These are phyloP conservation scores for Boletus patriciae DNA, from an alignment of 768 basidiomycete genomes.

Conservation along the genomic window DNA sequence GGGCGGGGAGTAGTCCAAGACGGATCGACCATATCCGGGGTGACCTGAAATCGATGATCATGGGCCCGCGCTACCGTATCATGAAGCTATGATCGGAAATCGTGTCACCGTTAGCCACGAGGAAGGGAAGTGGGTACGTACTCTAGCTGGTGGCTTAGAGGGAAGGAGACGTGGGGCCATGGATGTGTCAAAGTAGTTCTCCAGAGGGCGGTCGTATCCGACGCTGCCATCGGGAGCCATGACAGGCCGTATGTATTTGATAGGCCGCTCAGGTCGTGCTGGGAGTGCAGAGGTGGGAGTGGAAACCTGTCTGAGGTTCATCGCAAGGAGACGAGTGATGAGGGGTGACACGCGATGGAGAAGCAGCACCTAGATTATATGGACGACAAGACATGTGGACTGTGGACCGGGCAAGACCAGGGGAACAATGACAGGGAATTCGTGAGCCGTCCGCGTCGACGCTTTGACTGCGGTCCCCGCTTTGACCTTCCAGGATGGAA, in stretches of 20 bases:
- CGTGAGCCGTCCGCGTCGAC: background rate
- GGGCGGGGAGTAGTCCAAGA: constrained; percentile 12
- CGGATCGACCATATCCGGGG: constrained; percentile 12
- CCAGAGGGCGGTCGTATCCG: constrained; percentile 23
- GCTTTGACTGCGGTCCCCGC: constrained; percentile 11
- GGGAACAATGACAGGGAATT: constrained; percentile 15
- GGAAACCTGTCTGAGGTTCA: constrained; percentile 6
- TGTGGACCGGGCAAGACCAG: constrained; percentile 18
- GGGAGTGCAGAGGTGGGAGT: constrained; percentile 16
- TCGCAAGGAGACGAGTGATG: constrained; percentile 10
- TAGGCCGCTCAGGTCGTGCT: constrained; percentile 7
- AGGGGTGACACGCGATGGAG: constrained; percentile 2
- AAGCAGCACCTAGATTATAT: constrained; percentile 15
- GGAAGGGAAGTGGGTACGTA: constrained; percentile 4
- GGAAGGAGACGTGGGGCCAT: constrained; percentile 20
- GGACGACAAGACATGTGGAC: constrained; percentile 17
- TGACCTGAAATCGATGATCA: constrained; percentile 21
- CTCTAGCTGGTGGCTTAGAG: constrained; percentile 10
- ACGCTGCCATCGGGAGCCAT: constrained; percentile 14
- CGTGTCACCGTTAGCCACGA: background rate
- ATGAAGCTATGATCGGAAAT: constrained; percentile 26
- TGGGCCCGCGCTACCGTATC: constrained; percentile 29
- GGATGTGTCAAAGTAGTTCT: constrained; percentile 28
- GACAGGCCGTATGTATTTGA: constrained; percentile 14
- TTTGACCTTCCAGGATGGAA: constrained; percentile 9